Evolutionary conservation across 768 basidiomycete genomes (phyloP), one percentile per base, ranked within the genome.

Genomic region (Dentipellis fragilis): DNA sequence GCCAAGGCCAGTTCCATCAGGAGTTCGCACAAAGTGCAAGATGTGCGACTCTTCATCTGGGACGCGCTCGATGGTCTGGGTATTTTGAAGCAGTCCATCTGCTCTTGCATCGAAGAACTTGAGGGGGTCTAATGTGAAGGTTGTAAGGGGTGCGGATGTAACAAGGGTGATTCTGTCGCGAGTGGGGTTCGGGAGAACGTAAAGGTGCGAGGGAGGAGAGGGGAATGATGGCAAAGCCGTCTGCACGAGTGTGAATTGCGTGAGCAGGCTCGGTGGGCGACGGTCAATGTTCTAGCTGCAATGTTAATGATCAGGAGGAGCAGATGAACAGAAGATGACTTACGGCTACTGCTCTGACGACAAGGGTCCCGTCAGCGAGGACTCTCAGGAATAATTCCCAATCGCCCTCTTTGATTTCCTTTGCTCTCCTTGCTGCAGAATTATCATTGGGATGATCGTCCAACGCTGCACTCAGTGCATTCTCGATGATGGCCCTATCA

Each of bases 361-460:
- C 71, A 14, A 89, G 65, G n/a, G 87, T 86, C 8, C 89, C 85
- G 69, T 92, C 87, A 9, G 69, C 71, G 9, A 89, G 69, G 10
- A 89, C 76, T 38, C 86, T 80, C 36, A 90, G 68, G 65, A 93
- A 93, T 21, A 92, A 62, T 67, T 92, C 89, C 87, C 84, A 89
- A 6, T 78, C 78, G 61, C 85, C 87, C 38, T 86, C 79, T 54
- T 76, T 71, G 54, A 89, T 80, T 58, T 89, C 85, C 59, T 73
- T 73, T 22, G 86, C 67, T 75, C 17, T 85, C 78, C 23, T 69
- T 16, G 16, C 42, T 45, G 29, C 29, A 29, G n/a, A 45, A 45
- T 17, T 45, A 16, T 16, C 64, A 11, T 71, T 66, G 21, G 51
- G 36, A 5, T 40, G 59, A 19, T 70, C 57, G 35, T 67, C 66